phyloP scores from a whole-genome alignment of 2,329 filamentous ascomycete genomes.

The Calonectria ilicicola region DNA sequence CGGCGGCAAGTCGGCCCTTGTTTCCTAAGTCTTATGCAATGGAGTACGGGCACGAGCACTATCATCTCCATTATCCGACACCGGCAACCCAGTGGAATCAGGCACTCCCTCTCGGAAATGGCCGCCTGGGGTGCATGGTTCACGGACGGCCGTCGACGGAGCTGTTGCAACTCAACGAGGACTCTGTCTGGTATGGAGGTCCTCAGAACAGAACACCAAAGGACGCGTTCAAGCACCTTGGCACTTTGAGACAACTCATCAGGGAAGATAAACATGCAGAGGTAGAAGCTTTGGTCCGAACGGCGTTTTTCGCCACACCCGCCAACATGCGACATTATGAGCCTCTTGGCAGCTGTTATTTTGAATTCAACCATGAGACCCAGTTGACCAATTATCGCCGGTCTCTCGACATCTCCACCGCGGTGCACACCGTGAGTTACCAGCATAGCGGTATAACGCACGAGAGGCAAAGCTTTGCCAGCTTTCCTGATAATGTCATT shows the following conservation, averaged over 20 bases:
- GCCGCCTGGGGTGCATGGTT: constrained; percentile 56
- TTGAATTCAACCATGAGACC: constrained; percentile 52
- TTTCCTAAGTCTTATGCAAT: not conserved
- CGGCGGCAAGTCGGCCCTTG: constrained; percentile 21
- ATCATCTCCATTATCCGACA: constrained; percentile 36
- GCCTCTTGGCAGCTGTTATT: constrained; percentile 48
- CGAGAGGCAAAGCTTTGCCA: constrained; percentile 54
- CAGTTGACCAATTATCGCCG: constrained; percentile 50
- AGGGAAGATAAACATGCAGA: constrained; percentile 36
- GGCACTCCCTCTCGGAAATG: constrained; percentile 63
- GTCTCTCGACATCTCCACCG: constrained; percentile 52
- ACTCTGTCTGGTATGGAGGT: constrained; percentile 61
- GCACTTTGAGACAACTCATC: constrained; percentile 36
- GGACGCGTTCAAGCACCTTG: constrained; percentile 34
- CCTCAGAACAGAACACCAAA: constrained; percentile 56
- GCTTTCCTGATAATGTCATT: constrained; percentile 54
- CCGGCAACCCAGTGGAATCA: constrained; percentile 42
- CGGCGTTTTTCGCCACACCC: constrained; percentile 41
- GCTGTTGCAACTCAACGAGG: constrained; percentile 58
- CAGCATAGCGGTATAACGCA: constrained; percentile 45
- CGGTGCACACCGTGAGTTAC: constrained; percentile 53
- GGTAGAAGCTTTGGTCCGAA: constrained; percentile 36
- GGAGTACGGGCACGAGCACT: constrained; percentile 14
- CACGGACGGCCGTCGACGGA: constrained; percentile 57
- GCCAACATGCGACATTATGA: constrained; percentile 45